Conservation (phyloP, 305 asterid species). For the Fraxinus sp. region DNA sequence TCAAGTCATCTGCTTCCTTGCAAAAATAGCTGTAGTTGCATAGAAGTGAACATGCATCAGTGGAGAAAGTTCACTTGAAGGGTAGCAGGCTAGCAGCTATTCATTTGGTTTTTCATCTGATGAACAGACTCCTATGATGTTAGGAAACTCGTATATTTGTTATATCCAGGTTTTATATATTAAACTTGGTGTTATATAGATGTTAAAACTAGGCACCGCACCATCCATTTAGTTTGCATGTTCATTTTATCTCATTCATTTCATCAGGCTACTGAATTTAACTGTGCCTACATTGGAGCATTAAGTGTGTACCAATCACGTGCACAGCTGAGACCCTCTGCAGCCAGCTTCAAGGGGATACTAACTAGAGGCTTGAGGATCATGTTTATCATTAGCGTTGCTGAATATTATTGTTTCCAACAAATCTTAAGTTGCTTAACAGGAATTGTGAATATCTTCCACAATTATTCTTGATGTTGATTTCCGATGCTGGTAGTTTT, state of each 20-base stretch:
- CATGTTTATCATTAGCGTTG: not conserved
- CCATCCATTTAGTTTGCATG: slow-evolving; percentile 1
- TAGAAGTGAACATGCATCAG: slow-evolving; percentile 1
- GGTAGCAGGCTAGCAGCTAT: not conserved
- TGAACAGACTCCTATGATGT: not conserved
- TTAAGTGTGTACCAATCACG: not conserved
- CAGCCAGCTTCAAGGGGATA: not conserved
- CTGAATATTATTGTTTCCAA: not conserved
- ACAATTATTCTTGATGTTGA: not conserved
- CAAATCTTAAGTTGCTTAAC: not conserved
- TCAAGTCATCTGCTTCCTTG: slow-evolving; percentile 8
- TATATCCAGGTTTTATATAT: not conserved
- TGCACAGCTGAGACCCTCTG: not conserved
- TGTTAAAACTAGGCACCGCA: slow-evolving; percentile 2
- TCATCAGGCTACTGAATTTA: slow-evolving; percentile 19
- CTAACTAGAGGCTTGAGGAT: not conserved
- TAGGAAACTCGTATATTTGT: not conserved
- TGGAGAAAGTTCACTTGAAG: not conserved
- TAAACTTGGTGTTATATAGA: not conserved
- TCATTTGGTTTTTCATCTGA: slow-evolving; percentile 9
- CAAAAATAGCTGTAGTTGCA: not conserved
- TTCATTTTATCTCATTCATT: not conserved
- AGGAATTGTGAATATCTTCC: not conserved
- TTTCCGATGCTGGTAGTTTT: not conserved
- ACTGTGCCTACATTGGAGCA: slow-evolving; percentile 5